phyloP scores from a whole-genome alignment of 1,139 yeast genomes.

The Hyphopichia wangnamkhiaoensis region DNA sequence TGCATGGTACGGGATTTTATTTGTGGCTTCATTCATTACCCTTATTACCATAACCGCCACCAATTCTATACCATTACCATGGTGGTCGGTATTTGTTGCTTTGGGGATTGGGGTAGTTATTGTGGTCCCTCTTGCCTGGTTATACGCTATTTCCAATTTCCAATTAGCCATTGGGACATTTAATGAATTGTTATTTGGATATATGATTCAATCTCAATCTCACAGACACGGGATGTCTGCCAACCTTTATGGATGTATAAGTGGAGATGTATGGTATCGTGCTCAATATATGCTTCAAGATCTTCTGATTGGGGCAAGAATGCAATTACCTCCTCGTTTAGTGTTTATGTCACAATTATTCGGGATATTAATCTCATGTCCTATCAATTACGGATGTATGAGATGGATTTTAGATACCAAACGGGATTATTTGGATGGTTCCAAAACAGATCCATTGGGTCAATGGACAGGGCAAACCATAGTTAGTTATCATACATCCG shows the following conservation, averaged over 20 bases:
- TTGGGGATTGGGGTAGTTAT: slow-evolving; percentile 34
- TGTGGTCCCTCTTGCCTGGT: slow-evolving; percentile 42
- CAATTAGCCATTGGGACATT: slow-evolving; percentile 45
- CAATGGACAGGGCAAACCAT: slow-evolving; percentile 47
- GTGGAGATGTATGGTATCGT: slow-evolving; percentile 47
- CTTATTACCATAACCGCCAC: slow-evolving; percentile 26
- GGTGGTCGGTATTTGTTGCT: slow-evolving; percentile 40
- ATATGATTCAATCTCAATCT: slow-evolving; percentile 29
- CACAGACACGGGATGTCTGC: slow-evolving; percentile 38
- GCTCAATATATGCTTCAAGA: slow-evolving; percentile 43
- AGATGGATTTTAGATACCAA: slow-evolving; percentile 38
- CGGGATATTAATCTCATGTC: slow-evolving; percentile 43
- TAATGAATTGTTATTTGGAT: slow-evolving; percentile 40
- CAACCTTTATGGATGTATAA: slow-evolving; percentile 39
- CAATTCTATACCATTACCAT: slow-evolving; percentile 38
- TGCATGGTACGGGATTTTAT: slow-evolving; percentile 32
- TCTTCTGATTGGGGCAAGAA: slow-evolving; percentile 41
- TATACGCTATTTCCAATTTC: slow-evolving; percentile 43
- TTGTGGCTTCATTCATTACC: slow-evolving; percentile 24
- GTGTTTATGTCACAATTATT: slow-evolving; percentile 42
- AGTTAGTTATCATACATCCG: slow-evolving; percentile 34
- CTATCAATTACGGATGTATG: slow-evolving; percentile 37
- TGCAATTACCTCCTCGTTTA: slow-evolving; percentile 36
- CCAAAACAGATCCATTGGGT: slow-evolving; percentile 33
- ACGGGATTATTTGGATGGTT: slow-evolving; percentile 30